These are phyloP conservation scores for Zalerion maritima DNA, from an alignment of 495 filamentous ascomycete genomes.

Conservation along the genomic window DNA sequence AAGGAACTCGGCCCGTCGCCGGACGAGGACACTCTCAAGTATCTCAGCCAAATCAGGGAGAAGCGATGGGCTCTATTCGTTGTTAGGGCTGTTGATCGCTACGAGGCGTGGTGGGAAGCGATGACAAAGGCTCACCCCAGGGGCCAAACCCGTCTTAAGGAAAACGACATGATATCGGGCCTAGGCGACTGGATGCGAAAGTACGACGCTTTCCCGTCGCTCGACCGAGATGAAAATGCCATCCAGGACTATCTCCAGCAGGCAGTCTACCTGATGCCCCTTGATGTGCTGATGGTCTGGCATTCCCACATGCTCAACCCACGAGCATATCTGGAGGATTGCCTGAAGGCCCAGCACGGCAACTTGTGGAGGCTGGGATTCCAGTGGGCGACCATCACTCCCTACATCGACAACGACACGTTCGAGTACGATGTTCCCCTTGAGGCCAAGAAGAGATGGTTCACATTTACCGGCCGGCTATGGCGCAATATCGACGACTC, in stretches of 20 bases:
- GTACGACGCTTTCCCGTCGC: slow-evolving; percentile 12
- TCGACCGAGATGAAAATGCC: slow-evolving; percentile 21
- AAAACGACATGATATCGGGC: slow-evolving; percentile 15
- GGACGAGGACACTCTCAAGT: slow-evolving; percentile 14
- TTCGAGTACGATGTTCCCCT: slow-evolving; percentile 46
- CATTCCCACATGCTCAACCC: slow-evolving; percentile 80
- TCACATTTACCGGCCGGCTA: slow-evolving; percentile 28
- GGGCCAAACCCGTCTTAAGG: too few relatives aligned
- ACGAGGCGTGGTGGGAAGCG: slow-evolving; percentile 53
- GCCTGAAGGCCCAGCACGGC: slow-evolving; percentile 44
- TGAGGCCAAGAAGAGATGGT: slow-evolving; percentile 33
- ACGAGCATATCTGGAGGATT: slow-evolving; percentile 62
- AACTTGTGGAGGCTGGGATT: slow-evolving; percentile 50
- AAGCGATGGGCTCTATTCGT: slow-evolving; percentile 73
- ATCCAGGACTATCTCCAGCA: slow-evolving; percentile 21
- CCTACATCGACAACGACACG: slow-evolving; percentile 45
- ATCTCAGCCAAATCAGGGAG: slow-evolving; percentile 44
- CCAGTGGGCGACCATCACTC: slow-evolving; percentile 53
- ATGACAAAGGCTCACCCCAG: slow-evolving; percentile 15
- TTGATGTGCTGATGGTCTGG: slow-evolving; percentile 79
- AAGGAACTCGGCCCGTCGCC: slow-evolving; percentile 10
- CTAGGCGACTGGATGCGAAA: background rate
- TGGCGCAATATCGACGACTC: slow-evolving; percentile 48
- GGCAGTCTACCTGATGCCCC: background rate
- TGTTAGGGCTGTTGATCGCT: slow-evolving; percentile 58